Conservation (phyloP, 2,329 filamentous ascomycete species). For the Xylariaceae sp. region DNA sequence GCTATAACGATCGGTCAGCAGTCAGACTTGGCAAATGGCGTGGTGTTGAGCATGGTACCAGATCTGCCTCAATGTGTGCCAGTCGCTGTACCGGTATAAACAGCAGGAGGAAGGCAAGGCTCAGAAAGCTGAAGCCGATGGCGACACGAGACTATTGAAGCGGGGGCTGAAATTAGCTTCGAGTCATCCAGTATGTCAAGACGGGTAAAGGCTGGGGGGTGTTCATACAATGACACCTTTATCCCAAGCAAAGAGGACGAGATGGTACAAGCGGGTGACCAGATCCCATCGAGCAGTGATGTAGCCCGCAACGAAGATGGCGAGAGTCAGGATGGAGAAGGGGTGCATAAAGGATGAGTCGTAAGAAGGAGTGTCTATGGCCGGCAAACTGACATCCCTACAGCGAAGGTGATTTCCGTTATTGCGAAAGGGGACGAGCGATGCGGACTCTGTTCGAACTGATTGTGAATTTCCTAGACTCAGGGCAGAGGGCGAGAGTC, state of each 20-base stretch:
- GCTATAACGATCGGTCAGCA: slow-evolving; percentile 45
- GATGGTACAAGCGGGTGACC: slow-evolving; percentile 92
- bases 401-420: background rate
- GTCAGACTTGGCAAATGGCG: background rate
- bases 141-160: slow-evolving; percentile 67
- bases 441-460: too few species aligned
- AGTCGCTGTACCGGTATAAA: slow-evolving; percentile 81
- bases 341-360: slow-evolving; percentile 73
- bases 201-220: background rate
- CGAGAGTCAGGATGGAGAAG: slow-evolving; percentile 91
- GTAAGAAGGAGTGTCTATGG: slow-evolving; percentile 40
- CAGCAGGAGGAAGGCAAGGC: slow-evolving; percentile 77
- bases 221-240: slow-evolving; percentile 86
- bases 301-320: slow-evolving; percentile 99
- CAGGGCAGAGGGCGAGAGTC: too few species aligned
- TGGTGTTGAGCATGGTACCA: slow-evolving; percentile 55
- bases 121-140: slow-evolving; percentile 80
- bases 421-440: too few species aligned
- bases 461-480: too few species aligned
- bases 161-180: too few species aligned
- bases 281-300: slow-evolving; percentile 99
- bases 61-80: slow-evolving; percentile 71
- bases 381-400: slow-evolving; percentile 24
- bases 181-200: too few species aligned
- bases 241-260: slow-evolving; percentile 96